Conservation (phyloP, 2,329 filamentous ascomycete species). For the Alternaria conjuncta region DNA sequence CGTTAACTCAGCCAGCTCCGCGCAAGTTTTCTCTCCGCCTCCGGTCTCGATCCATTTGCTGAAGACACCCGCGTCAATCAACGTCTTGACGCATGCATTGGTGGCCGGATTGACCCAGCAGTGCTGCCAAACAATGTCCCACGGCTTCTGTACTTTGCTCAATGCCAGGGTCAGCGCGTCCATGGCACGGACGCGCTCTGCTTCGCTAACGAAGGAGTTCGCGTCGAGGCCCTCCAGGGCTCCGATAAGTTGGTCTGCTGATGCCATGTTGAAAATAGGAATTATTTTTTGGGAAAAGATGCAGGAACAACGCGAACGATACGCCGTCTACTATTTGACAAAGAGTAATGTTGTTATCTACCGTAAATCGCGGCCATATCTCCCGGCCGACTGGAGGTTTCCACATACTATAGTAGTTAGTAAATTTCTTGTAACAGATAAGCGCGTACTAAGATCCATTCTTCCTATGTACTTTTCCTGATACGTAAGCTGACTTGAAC, state of each 20-base stretch:
- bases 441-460: neutral
- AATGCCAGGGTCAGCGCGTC: conserved; percentile 5
- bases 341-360: neutral
- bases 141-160: conserved; percentile 7
- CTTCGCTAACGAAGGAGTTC: conserved; percentile 5
- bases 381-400: neutral
- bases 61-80: conserved; percentile 8
- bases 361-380: neutral
- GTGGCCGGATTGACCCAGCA: conserved; percentile 8
- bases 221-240: conserved; percentile 5
- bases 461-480: neutral
- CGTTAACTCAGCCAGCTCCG: neutral
- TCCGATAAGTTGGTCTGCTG: conserved; percentile 7
- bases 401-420: neutral
- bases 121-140: conserved; percentile 8
- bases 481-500: neutral
- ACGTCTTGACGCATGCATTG: conserved; percentile 10
- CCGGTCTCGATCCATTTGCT: conserved; percentile 7
- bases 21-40: conserved; percentile 4
- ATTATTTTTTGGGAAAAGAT: conserved; percentile 5
- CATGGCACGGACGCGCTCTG: conserved; percentile 7
- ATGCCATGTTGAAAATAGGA: conserved; percentile 3
- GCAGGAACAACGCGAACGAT: neutral
- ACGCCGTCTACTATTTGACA: neutral
- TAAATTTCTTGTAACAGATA: neutral